Base-by-base conservation (phyloP, 2,329 filamentous ascomycete genomes). In the Mycosphaerelloides madeirae region DNA sequence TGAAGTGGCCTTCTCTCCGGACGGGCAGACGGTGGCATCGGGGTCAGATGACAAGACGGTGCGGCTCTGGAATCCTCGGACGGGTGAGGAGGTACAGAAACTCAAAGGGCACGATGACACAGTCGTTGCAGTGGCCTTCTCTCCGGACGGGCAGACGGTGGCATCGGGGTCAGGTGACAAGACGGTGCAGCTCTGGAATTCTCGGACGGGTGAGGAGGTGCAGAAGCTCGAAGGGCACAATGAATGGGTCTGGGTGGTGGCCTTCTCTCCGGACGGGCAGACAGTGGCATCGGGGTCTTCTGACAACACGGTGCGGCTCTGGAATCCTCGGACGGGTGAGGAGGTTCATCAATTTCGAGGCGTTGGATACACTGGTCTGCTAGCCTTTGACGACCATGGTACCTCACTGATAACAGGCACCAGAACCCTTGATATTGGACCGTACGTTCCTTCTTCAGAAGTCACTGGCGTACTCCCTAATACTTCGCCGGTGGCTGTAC, bases 171-270 rank as follows among this genome's bases (percentile, higher is more conserved):
- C 41, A 5, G 3, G 32, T 22, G 44, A 42, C 28, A 11, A 29
- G 1, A 54, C 41, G 6, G 35, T 54, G 16, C 44, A 43, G 29
- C 45, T 54, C 16, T 58, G 50, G 54, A 38, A 55, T 28, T 9
- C 16, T 3, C 31, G 14, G 6, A 48, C 38, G n/a, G 43, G 49
- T 29, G 29, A 40, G 14, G 28, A 32, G 34, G 32, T 37, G 5
- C 54, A 57, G 40, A 60, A 49, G 22, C 50, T 59, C 15, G 48
- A 62, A 38, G 41, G 49, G 16, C 49, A 58, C 42, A 37, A 28
- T 31, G 20, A 14, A 20, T 41, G 2, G 16, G 52, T 59, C 19
- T 36, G 2, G 1, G 43, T 49, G 2, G 45, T 61, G 43, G 46
- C 48, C 22, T 51, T 48, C 40, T 50, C 47, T 20, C 40, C 36